Percentiles rank a stretch among this genome's conserved stretches.
Conservation (phyloP, 768 basidiomycete genomes). For the Lactarius evosmus region DNA sequence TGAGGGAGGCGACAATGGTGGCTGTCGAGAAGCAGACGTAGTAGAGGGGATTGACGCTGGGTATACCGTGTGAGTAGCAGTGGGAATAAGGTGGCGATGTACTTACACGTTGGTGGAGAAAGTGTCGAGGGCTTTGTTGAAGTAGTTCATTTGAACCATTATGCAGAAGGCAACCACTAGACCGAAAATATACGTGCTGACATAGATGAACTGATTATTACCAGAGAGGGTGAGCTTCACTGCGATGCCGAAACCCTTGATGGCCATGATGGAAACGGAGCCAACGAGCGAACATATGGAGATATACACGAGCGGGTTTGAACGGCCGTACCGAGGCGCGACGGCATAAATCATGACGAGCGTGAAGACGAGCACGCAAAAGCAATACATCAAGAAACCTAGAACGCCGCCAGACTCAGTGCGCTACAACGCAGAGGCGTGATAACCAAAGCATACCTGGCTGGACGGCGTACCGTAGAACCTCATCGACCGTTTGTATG, state of each 20-base stretch:
- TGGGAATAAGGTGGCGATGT: constrained; percentile 7
- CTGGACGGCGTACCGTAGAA: constrained; percentile 87
- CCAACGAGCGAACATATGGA: constrained; percentile 97
- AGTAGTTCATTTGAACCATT: constrained; percentile 91
- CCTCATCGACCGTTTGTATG: constrained; percentile 89
- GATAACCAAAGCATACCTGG: constrained; percentile 57
- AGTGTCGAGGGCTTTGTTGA: constrained; percentile 96
- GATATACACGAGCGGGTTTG: constrained; percentile 88
- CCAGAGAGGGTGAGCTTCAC: constrained; percentile 91
- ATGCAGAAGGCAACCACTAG: constrained; percentile 81
- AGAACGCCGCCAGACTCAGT: background rate
- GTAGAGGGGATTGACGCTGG: constrained; percentile 95
- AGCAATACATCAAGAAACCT: constrained; percentile 92
- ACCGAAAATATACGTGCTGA: constrained; percentile 95
- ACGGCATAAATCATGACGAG: constrained; percentile 85
- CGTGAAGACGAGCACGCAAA: constrained; percentile 77
- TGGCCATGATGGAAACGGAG: constrained; percentile 96
- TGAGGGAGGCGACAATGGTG: constrained; percentile 90
- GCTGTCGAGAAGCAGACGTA: constrained; percentile 95
- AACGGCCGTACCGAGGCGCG: constrained; percentile 80
- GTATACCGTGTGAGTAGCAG: background rate
- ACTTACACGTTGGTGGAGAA: constrained; percentile 97
- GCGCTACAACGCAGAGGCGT: background rate
- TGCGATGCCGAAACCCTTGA: constrained; percentile 97
- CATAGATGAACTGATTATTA: constrained; percentile 92